A percentile compares a stretch with the other conserved stretches of the same genome.
Conservation (phyloP, 2,329 filamentous ascomycete genomes). For the Lasiodiplodia sp. region DNA sequence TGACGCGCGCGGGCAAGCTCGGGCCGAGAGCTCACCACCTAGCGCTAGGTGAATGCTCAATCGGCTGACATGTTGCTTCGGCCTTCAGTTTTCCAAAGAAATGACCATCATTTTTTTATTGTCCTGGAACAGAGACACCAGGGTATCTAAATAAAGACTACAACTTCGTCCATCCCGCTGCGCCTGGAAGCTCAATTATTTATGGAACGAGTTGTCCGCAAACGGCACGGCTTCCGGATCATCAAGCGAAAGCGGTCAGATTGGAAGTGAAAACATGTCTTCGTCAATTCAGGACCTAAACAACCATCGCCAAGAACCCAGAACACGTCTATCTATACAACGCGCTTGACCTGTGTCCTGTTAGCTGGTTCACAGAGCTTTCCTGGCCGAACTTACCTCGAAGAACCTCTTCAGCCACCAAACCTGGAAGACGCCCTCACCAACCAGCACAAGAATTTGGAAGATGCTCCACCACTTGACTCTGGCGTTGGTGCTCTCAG, state of each 20-base stretch:
- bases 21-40: slow-evolving; percentile 6
- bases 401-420: slow-evolving; percentile 99
- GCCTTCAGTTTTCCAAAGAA: background rate
- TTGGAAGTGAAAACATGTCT: slow-evolving; percentile 20
- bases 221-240: background rate
- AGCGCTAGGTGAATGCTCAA: slow-evolving; percentile 2
- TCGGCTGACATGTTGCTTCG: background rate
- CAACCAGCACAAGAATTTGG: slow-evolving; percentile 86
- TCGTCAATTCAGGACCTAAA: slow-evolving; percentile 27
- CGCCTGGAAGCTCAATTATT: background rate
- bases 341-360: slow-evolving; percentile 64
- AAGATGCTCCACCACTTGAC: slow-evolving; percentile 99
- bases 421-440: slow-evolving; percentile 96
- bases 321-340: slow-evolving; percentile 55
- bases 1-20: slow-evolving; percentile 21
- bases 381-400: slow-evolving; percentile 64
- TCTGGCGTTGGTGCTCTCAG: slow-evolving; percentile 94
- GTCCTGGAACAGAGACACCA: slow-evolving; percentile 14
- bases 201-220: slow-evolving; percentile 1
- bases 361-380: slow-evolving; percentile 35
- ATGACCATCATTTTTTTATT: background rate
- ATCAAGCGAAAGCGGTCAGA: background rate
- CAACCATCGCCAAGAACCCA: slow-evolving; percentile 10
- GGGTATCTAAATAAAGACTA: slow-evolving; percentile 11
- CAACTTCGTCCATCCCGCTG: background rate